These are phyloP conservation scores for Exophiala mesophila DNA, from an alignment of 2,329 filamentous ascomycete species.

Conservation along the genomic window DNA sequence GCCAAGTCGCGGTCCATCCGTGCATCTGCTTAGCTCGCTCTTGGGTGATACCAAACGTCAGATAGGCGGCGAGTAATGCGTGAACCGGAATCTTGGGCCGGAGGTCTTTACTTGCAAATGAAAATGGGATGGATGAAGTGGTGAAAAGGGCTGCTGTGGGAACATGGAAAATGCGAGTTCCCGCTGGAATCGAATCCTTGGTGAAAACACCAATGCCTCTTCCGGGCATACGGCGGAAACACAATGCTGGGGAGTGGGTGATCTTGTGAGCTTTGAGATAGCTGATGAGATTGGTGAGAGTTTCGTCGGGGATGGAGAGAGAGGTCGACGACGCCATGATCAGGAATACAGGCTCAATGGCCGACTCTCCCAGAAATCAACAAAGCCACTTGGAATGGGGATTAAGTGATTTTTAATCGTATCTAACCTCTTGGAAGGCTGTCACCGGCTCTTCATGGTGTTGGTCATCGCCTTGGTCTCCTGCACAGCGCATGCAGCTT, in stretches of 20 bases:
- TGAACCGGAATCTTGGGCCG: conserved; percentile 17
- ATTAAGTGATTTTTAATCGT: too few species aligned
- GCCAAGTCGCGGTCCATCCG: conserved; percentile 22
- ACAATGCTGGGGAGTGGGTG: conserved; percentile 6
- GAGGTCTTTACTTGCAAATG: conserved; percentile 6
- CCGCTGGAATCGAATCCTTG: conserved; percentile 1
- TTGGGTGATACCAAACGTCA: conserved; percentile 15
- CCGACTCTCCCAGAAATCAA: too few species aligned
- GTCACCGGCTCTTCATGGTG: too few species aligned
- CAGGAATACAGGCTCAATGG: too few species aligned
- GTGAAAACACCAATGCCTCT: conserved; percentile 19
- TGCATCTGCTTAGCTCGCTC: conserved; percentile 4
- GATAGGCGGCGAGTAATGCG: conserved; percentile 17
- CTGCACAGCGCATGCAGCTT: too few species aligned
- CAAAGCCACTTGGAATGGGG: too few species aligned
- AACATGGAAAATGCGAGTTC: conserved; percentile 15
- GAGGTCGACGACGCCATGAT: too few species aligned
- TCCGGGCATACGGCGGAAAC: conserved; percentile 9
- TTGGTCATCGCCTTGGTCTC: too few species aligned
- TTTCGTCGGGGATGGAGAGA: not conserved
- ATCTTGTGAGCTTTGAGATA: conserved; percentile 14
- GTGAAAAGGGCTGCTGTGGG: conserved; percentile 15
- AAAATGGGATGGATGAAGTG: conserved; percentile 11
- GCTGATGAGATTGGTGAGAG: conserved; percentile 8
- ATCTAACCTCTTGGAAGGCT: too few species aligned